These are phyloP conservation scores for Mucor racemosus DNA, from an alignment of 371 early-diverging fungal genomes.

Conservation along the genomic window DNA sequence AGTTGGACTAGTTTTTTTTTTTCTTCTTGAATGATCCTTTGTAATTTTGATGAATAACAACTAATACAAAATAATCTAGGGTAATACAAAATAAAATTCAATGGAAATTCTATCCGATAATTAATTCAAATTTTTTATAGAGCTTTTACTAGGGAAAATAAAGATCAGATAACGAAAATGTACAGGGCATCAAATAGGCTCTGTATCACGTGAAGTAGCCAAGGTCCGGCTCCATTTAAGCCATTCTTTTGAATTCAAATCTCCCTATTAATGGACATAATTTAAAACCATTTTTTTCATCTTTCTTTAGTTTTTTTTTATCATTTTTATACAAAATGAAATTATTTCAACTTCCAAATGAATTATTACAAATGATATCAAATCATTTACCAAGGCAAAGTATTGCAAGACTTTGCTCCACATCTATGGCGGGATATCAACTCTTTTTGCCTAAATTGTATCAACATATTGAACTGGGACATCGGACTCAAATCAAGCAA, in stretches of 20 bases:
- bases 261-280: not conserved
- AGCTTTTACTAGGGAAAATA: not conserved
- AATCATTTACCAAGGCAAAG: conserved; percentile 27
- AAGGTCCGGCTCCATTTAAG: not conserved
- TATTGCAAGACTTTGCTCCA: conserved; percentile 38
- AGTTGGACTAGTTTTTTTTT: not conserved
- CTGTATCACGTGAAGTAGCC: not conserved
- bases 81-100: not conserved
- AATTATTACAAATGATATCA: conserved; percentile 33
- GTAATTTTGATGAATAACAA: not conserved
- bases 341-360: conserved; percentile 33
- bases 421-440: conserved; percentile 30
- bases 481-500: conserved; percentile 38
- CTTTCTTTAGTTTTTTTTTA: not conserved
- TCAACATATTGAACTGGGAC: conserved; percentile 37
- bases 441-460: conserved; percentile 44
- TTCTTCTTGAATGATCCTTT: not conserved
- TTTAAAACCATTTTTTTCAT: not conserved
- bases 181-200: not conserved
- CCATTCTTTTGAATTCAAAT: not conserved
- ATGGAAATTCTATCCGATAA: not conserved
- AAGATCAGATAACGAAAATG: conserved; percentile 4
- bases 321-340: conserved; percentile 18
- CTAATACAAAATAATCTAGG: not conserved
- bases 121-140: not conserved